Evolutionary conservation across 495 filamentous ascomycete species (phyloP).

Genomic region (Podospora australis): DNA sequence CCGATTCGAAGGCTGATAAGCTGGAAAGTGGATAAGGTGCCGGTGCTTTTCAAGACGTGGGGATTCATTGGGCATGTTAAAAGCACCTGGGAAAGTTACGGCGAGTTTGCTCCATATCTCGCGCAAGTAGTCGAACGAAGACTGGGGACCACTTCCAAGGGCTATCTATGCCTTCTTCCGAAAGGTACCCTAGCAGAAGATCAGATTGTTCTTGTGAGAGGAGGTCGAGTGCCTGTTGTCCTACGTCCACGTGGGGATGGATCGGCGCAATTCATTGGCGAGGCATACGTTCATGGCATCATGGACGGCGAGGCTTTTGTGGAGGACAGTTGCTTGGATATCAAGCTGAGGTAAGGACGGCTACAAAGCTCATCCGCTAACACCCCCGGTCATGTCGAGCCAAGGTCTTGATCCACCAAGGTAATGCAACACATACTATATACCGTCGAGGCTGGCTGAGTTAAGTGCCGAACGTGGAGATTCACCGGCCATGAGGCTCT

Average conservation of each 20-base stretch:
- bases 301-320: conserved; percentile 11
- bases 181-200: conserved; percentile 3
- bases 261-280: conserved; percentile 10
- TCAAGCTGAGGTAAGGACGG: conserved; percentile 5
- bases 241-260: conserved; percentile 6
- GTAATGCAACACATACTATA: too few relatives aligned
- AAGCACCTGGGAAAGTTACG: conserved; percentile 2
- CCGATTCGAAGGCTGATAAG: conserved; percentile 3
- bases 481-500: too few relatives aligned
- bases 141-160: conserved; percentile 3
- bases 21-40: conserved; percentile 2
- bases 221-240: conserved; percentile 7
- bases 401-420: too few relatives aligned
- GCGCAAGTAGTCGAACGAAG: neutral
- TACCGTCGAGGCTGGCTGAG: neutral
- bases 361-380: neutral
- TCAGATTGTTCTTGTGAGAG: conserved; percentile 5
- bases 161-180: conserved; percentile 12
- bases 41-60: neutral
- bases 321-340: conserved; percentile 1
- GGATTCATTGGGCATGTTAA: conserved; percentile 7
- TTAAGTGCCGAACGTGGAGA: neutral
- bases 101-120: conserved; percentile 1
- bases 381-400: neutral
- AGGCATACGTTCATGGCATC: conserved; percentile 7